phyloP scores from a whole-genome alignment of 345 rosid species.

The Populus pruinosa region DNA sequence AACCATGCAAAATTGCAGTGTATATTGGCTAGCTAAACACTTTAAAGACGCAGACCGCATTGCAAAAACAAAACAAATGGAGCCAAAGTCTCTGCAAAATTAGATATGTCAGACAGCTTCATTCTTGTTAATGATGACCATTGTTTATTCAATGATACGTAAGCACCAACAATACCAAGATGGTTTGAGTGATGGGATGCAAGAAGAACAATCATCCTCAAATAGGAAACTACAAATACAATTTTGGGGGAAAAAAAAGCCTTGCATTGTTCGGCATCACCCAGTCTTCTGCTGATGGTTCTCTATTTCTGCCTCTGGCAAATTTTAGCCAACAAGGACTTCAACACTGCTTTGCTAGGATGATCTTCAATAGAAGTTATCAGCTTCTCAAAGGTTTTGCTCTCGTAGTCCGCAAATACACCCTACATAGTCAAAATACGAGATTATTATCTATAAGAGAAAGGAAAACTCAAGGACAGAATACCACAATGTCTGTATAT shows the following conservation, averaged over 20 bases:
- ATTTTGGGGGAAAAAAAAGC: not conserved
- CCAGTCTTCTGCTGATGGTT: not conserved
- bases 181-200: not conserved
- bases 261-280: slow-evolving; percentile 7
- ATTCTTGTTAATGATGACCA: not conserved
- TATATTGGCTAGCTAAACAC: too few species aligned
- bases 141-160: too few species aligned
- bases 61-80: too few species aligned
- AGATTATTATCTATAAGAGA: not conserved
- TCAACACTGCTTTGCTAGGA: slow-evolving; percentile 69
- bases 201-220: not conserved
- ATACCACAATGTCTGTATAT: not conserved
- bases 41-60: too few species aligned
- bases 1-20: too few species aligned
- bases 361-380: slow-evolving; percentile 58
- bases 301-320: slow-evolving; percentile 69
- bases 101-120: not conserved
- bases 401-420: slow-evolving; percentile 66
- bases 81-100: not conserved
- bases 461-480: not conserved
- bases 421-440: slow-evolving; percentile 31
- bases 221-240: not conserved
- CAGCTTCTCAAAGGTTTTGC: slow-evolving; percentile 67
- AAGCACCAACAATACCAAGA: not conserved
- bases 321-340: slow-evolving; percentile 79